Base-by-base conservation (phyloP, 768 basidiomycete species). In the Aureoboletus auriporus region DNA sequence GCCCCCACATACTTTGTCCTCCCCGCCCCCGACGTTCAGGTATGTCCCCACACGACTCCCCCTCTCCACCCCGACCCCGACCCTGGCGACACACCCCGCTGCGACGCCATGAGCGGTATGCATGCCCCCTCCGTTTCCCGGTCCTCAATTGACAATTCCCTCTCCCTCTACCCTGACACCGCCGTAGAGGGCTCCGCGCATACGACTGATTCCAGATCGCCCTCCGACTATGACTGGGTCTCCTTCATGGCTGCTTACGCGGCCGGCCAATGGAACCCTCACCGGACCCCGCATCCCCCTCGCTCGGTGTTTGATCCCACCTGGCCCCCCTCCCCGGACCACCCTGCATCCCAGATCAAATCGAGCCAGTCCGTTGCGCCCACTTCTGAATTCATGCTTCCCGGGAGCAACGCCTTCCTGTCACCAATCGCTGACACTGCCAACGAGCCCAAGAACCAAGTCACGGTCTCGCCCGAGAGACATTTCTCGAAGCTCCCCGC, bases 181-280 rank as follows among this genome's bases (percentile, higher is more conserved):
- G 31, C 44, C 26, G 36, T 51, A 62, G 63, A 62, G 35, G 49
- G 40, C 27, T 39, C 49, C 1, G 29, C 33, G 26, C 42, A 46
- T 39, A 39, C 41, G 10, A 39, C 56, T 23, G 57, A 63, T 49
- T 35, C 47, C 10, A 41, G 52, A 53, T 57, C 55, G 16, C 58
- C 61, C 37, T 61, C 61, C 16, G 71, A 73, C 40, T 71, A 73
- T 53, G 85, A 89, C 61, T 93, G 90, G 90, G 72, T 76, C 14
- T 78, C 79, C 0, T 93, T 92, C 64, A 80, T 88, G 53, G 67
- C 73, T n/a, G 82, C 86, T 0, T 93, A 93, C 63, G 80, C 86
- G 0, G 61, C 73, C 14, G 90, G 90, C 9, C 75, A 79, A 51
- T 93, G 89, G 89, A 86, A 89, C 62, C 88, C 89, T 7, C 81